Evolutionary conservation across 2,329 filamentous ascomycete genomes (phyloP), one percentile per base, ranked within the genome.

Genomic region (Fusarium sp.): DNA sequence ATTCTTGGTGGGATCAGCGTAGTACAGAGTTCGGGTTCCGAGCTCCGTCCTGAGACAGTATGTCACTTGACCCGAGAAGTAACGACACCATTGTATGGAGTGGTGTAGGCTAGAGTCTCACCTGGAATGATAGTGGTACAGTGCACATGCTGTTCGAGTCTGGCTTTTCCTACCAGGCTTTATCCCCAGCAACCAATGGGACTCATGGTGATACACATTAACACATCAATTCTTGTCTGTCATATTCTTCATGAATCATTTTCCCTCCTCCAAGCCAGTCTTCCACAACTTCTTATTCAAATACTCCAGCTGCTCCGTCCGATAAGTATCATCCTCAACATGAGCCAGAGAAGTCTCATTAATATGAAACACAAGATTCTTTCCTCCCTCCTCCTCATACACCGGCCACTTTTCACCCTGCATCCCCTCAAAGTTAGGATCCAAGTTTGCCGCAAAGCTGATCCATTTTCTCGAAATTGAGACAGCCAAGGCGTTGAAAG

Each of bases 401-500:
- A 42, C 31, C 0, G 71, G 67, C 71, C 71, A 74, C 9, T 47
- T 16, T 1, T 20, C 45, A 24, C 35, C 37, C 2, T 62, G 59
- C 52, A 66, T 69, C 2, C 71, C 64, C 10, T 66, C 22, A 54
- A 71, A 68, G 7, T 74, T 74, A 2, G 71, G 71, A 2, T 64
- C 34, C 5, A 74, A 18, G 5, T 27, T 16, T 13, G 20, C 68
- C 3, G 57, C 31, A 50, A 74, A 74, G 34, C 71, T 71, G 0
- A 74, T 69, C 71, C 71, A 74, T 40, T 71, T 74, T 3, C 71
- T 47, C 5, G 71, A 62, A 34, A 74, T 74, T 13, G 66, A 52
- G 0, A 60, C 34, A 4, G 71, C 63, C 34, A 73, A 22, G 5
- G 50, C 56, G 0, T 61, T 38, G 16, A 73, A 73, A 0, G 70